Percentiles rank a stretch among this genome's conserved stretches.
Conservation (phyloP, 2,329 filamentous ascomycete species). For the Stemphylium vesicarium region DNA sequence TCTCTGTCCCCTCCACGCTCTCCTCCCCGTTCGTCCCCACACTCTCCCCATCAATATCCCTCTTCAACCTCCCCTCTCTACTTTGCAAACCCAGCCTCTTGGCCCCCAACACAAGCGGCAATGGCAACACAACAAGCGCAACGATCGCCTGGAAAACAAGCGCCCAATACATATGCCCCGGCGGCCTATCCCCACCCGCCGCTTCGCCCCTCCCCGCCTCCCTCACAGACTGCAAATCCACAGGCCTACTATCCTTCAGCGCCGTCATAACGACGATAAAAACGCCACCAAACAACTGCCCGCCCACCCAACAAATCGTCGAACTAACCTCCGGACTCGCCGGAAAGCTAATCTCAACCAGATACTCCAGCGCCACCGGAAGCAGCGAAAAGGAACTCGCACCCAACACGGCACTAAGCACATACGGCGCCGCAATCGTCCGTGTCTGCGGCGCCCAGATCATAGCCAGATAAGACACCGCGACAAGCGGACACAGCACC, state of each 20-base stretch:
- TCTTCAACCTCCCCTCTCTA: slow-evolving; percentile 39
- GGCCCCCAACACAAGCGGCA: slow-evolving; percentile 72
- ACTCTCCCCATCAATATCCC: slow-evolving; percentile 40
- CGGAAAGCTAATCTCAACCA: slow-evolving; percentile 87
- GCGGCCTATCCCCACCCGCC: slow-evolving; percentile 54
- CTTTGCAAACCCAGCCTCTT: slow-evolving; percentile 62
- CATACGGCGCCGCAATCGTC: slow-evolving; percentile 70
- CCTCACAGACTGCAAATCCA: slow-evolving; percentile 38
- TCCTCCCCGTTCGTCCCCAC: slow-evolving; percentile 11
- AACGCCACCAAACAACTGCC: slow-evolving; percentile 82
- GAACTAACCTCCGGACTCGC: slow-evolving; percentile 84
- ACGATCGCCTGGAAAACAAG: slow-evolving; percentile 82
- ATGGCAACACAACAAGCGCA: slow-evolving; percentile 67
- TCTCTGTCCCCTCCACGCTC: slow-evolving; percentile 20
- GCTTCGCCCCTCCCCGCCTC: slow-evolving; percentile 30
- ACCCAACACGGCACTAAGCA: slow-evolving; percentile 77
- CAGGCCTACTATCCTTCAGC: slow-evolving; percentile 57
- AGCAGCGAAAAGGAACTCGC: slow-evolving; percentile 80
- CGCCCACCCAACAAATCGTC: slow-evolving; percentile 83
- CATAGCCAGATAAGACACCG: slow-evolving; percentile 74
- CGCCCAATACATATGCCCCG: slow-evolving; percentile 73
- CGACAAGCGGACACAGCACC: slow-evolving; percentile 75
- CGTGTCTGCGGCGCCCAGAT: slow-evolving; percentile 77
- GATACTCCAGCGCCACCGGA: slow-evolving; percentile 83
- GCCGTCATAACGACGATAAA: slow-evolving; percentile 86